phyloP scores from a whole-genome alignment of 2,329 filamentous ascomycete genomes.

The Phaeophleospora eucalypticola region DNA sequence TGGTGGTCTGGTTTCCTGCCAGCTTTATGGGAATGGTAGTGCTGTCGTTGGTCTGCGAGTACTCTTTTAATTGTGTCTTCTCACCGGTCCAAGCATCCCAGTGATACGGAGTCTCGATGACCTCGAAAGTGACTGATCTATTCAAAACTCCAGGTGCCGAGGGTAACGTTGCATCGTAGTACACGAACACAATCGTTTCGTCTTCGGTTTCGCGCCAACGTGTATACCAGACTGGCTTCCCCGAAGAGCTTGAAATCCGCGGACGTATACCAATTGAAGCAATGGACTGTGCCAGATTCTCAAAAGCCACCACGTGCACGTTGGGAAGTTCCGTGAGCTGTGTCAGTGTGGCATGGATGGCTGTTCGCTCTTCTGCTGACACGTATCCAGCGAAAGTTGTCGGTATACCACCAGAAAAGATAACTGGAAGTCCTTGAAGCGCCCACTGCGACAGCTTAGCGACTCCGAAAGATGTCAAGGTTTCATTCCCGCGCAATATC shows the following conservation, averaged over 20 bases:
- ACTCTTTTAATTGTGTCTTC: constrained; percentile 30
- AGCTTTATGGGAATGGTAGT: constrained; percentile 36
- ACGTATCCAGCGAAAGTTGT: constrained; percentile 17
- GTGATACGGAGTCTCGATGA: constrained; percentile 34
- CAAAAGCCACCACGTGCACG: constrained; percentile 33
- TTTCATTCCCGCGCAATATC: constrained; percentile 36
- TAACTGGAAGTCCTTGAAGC: constrained; percentile 39
- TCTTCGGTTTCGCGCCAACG: constrained; percentile 32
- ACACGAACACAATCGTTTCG: constrained; percentile 34
- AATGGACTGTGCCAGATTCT: constrained; percentile 32
- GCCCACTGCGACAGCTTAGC: constrained; percentile 35
- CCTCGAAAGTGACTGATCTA: constrained; percentile 29
- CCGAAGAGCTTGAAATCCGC: constrained; percentile 3
- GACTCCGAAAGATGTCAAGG: constrained; percentile 35
- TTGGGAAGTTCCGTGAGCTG: constrained; percentile 30
- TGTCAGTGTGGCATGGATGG: constrained; percentile 20
- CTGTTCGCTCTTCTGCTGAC: background rate
- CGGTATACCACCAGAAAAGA: constrained; percentile 38
- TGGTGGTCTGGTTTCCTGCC: constrained; percentile 38
- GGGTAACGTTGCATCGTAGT: constrained; percentile 34
- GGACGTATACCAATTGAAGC: constrained; percentile 32
- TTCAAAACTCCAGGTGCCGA: constrained; percentile 13
- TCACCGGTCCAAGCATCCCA: constrained; percentile 44
- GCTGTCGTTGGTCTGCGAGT: constrained; percentile 23
- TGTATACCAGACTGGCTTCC: constrained; percentile 33